Evolutionary conservation across 1,284 basidiomycete species (phyloP).

Genomic region (Schizophyllum commune): DNA sequence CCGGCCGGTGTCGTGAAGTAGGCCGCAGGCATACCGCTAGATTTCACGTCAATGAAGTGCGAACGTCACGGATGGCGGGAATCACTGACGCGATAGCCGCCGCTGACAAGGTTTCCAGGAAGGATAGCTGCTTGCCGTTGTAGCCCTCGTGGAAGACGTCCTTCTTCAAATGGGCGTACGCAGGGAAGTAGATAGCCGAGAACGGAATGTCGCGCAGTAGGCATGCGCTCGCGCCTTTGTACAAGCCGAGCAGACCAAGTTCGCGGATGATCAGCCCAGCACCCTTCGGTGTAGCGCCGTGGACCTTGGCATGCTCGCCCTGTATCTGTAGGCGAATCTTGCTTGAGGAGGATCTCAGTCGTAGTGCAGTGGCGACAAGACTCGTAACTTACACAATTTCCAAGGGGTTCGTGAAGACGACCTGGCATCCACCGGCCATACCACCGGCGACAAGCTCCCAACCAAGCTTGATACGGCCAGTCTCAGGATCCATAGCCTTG

Average conservation of each 20-base stretch:
- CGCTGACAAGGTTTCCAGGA: conserved; percentile 82
- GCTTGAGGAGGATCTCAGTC: conserved; percentile 30
- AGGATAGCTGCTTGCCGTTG: conserved; percentile 88
- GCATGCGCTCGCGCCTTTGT: conserved; percentile 87
- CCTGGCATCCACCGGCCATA: conserved; percentile 93
- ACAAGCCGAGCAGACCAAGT: conserved; percentile 87
- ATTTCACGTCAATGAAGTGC: conserved; percentile 18
- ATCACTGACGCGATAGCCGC: conserved; percentile 73
- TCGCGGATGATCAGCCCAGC: conserved; percentile 91
- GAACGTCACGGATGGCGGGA: conserved; percentile 9
- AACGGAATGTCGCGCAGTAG: conserved; percentile 93
- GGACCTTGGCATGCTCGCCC: conserved; percentile 86
- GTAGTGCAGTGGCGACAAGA: not conserved
- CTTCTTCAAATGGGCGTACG: conserved; percentile 82
- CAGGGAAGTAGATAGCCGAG: conserved; percentile 76
- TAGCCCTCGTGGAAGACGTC: conserved; percentile 95
- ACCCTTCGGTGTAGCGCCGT: conserved; percentile 73
- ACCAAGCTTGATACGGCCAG: conserved; percentile 78
- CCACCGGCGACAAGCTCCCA: conserved; percentile 94
- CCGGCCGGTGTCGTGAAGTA: conserved; percentile 82
- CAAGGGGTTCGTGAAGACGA: conserved; percentile 95
- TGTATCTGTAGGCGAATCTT: conserved; percentile 97
- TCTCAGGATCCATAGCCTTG: conserved; percentile 86
- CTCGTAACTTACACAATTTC: conserved; percentile 71
- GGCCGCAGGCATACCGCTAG: conserved; percentile 91